A percentile compares a stretch with the other conserved stretches of the same genome.
These are phyloP conservation scores for Exophiala alcalophila DNA, from an alignment of 2,329 filamentous ascomycete genomes.

Conservation along the genomic window DNA sequence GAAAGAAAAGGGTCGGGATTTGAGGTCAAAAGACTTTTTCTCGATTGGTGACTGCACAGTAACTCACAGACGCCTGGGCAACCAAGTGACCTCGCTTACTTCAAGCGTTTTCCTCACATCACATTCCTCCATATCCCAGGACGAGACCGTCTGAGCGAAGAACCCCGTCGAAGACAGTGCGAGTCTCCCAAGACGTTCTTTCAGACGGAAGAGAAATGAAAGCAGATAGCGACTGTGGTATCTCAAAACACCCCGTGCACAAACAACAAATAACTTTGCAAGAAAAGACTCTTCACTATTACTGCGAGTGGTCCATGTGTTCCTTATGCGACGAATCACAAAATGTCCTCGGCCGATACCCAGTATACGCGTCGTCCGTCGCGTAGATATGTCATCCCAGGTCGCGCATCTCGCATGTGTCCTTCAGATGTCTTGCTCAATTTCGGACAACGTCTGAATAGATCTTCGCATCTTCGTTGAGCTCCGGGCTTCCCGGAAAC, in stretches of 20 bases:
- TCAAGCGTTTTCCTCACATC: background rate
- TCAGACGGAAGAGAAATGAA: slow-evolving; percentile 1
- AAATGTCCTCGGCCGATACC: slow-evolving; percentile 4
- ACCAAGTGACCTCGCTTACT: background rate
- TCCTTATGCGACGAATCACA: slow-evolving; percentile 5
- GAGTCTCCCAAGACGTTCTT: background rate
- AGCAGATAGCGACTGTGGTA: slow-evolving; percentile 16
- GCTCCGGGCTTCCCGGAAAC: slow-evolving; percentile 46
- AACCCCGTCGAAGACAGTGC: background rate
- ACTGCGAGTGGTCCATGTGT: slow-evolving; percentile 7
- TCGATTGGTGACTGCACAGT: slow-evolving; percentile 4
- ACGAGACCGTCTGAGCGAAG: background rate
- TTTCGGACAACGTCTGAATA: slow-evolving; percentile 20
- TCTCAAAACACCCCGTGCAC: slow-evolving; percentile 3
- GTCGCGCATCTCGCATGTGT: background rate
- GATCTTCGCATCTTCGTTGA: slow-evolving; percentile 15
- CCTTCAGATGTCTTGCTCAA: background rate
- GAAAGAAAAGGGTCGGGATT: no score
- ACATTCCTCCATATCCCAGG: background rate
- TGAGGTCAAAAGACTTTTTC: no score
- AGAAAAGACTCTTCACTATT: slow-evolving; percentile 10
- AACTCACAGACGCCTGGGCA: slow-evolving; percentile 2
- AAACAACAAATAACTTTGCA: slow-evolving; percentile 2
- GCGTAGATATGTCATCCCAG: background rate
- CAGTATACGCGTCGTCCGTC: background rate